Evolutionary conservation across 202 grass and related monocot genomes (phyloP), one percentile per base, ranked within the genome.

Genomic region (Saccharum hybrid): DNA sequence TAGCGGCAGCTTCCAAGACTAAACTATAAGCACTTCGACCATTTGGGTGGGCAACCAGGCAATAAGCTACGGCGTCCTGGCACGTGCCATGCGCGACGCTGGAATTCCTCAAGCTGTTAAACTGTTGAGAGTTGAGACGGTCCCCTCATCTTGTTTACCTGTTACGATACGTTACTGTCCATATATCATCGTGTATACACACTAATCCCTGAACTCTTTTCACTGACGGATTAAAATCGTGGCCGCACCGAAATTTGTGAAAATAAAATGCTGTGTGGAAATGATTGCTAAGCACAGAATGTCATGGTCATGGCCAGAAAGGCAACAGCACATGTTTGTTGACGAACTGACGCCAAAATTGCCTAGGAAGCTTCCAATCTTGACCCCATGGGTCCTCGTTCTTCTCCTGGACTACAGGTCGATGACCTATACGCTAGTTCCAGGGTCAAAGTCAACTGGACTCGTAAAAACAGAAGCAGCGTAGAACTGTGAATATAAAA

Each of bases 1-100:
- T 57, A 40, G 59, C 10, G 54, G 37, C 76, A 74, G 64, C 76
- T 67, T 80, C 46, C 68, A 74, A 42, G 66, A 13, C 34, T 37
- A 37, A 60, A 46, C 48, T 80, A 22, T 52, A 7, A 18, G 8
- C 8, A 4, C 41, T 79, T 64, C 63, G 22, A 34, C n/a, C 49
- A 9, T 57, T n/a, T 57, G 54, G 54, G 19, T 1, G 54, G 48
- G 59, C 38, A 54, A 75, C 36, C 41, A 7, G 31, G 71, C 14
- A 80, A 56, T 43, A 40, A 36, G 51, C 52, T 28, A 84, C 61
- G 74, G 26, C 48, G 4, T 41, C 8, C 1, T 28, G 33, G 4
- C 33, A 51, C 57, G 21, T 48, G 26, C 8, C 28, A 31, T 46
- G 15, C 51, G 15, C 16, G 38, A 28, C 28, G 49, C 52, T 0